A percentile compares a stretch with the other conserved stretches of the same genome.
Evolutionary conservation across 2,329 filamentous ascomycete genomes (phyloP).

Genomic region (Aspergillus fischeri): DNA sequence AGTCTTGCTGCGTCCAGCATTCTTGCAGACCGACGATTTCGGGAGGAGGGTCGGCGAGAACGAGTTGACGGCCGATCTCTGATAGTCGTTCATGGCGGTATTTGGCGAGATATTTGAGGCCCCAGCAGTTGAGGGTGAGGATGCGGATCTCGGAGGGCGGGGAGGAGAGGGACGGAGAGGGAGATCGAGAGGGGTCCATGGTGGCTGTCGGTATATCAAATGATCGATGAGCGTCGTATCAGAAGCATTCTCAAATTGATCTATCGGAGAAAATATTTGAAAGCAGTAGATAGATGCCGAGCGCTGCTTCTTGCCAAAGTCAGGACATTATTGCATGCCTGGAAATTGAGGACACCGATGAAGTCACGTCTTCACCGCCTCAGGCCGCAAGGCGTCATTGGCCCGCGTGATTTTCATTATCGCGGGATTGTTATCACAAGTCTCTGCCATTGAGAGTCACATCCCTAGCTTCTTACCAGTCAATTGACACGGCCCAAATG

Average conservation of each 20-base stretch:
- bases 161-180: slow-evolving; percentile 17
- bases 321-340: background rate
- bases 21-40: slow-evolving; percentile 93
- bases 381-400: background rate
- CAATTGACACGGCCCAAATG: slow-evolving; percentile 16
- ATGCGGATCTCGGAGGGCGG: slow-evolving; percentile 64
- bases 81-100: slow-evolving; percentile 71
- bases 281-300: too few species aligned
- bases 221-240: background rate
- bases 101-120: slow-evolving; percentile 79
- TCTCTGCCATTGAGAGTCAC: background rate
- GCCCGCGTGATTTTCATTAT: background rate
- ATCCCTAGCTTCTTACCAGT: background rate
- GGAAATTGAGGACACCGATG: background rate
- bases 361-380: background rate
- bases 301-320: background rate
- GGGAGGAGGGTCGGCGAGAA: slow-evolving; percentile 62
- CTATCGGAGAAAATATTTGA: background rate
- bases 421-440: background rate
- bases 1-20: slow-evolving; percentile 87
- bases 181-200: slow-evolving; percentile 7
- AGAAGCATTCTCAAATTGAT: background rate
- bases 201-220: background rate
- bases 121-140: slow-evolving; percentile 95
- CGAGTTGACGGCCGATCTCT: slow-evolving; percentile 80